Conservation (phyloP, 768 basidiomycete species). For the Russula sp. region DNA sequence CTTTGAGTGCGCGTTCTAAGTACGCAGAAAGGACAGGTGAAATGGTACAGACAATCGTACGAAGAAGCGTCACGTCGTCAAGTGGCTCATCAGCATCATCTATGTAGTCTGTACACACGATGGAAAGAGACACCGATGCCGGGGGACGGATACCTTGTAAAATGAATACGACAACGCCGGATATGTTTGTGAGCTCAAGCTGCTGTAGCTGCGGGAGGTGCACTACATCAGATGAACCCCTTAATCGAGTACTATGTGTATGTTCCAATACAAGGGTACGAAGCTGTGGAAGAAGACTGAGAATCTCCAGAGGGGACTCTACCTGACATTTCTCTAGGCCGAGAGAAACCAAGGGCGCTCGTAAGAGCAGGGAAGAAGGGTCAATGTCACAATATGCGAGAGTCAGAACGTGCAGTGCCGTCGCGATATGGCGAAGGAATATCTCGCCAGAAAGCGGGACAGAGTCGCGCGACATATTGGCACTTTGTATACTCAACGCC, state of each 20-base stretch:
- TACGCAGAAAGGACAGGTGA: conserved; percentile 7
- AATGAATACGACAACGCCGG: conserved; percentile 2
- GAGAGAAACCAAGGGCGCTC: conserved; percentile 1
- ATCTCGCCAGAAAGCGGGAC: not conserved
- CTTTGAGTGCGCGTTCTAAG: not conserved
- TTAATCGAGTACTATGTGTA: not conserved
- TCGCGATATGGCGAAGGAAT: not conserved
- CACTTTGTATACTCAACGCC: not conserved
- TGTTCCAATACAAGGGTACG: conserved; percentile 1
- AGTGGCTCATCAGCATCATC: conserved; percentile 1
- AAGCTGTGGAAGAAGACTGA: conserved; percentile 1
- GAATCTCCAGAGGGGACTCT: not conserved
- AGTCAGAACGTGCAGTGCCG: not conserved
- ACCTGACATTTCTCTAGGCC: not conserved
- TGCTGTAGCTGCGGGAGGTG: not conserved
- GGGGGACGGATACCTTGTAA: not conserved
- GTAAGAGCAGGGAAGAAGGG: conserved; percentile 1
- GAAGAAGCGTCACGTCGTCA: conserved; percentile 3
- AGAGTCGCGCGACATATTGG: not conserved
- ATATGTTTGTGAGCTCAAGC: conserved; percentile 1
- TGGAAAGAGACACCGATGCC: conserved; percentile 5
- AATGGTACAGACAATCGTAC: not conserved
- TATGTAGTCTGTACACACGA: conserved; percentile 4
- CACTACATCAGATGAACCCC: not conserved
- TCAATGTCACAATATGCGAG: not conserved